These are phyloP conservation scores for Cichorium intybus DNA, from an alignment of 140 eudicot genomes.

Conservation along the genomic window DNA sequence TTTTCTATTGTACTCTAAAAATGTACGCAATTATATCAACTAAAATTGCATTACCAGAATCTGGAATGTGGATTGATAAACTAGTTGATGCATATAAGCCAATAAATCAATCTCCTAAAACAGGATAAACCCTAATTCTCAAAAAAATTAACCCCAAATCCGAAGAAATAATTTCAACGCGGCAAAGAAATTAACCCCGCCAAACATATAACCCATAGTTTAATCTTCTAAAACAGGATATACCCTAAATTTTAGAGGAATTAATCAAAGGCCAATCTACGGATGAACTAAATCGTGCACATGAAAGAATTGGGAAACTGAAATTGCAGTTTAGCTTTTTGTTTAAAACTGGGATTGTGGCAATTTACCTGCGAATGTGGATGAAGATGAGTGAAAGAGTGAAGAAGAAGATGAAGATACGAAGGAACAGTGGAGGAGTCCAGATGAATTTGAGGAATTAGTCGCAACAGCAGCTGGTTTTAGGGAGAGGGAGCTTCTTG, in stretches of 20 bases:
- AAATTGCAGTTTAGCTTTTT: neutral
- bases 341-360: neutral
- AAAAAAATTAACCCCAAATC: neutral
- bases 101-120: neutral
- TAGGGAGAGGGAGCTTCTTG: slow-evolving; percentile 25
- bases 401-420: slow-evolving; percentile 34
- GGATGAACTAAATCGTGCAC: neutral
- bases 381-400: slow-evolving; percentile 28
- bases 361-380: slow-evolving; percentile 29
- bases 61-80: neutral
- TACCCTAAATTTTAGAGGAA: neutral
- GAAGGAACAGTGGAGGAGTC: slow-evolving; percentile 35
- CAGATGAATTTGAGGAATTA: slow-evolving; percentile 23
- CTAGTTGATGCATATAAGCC: neutral
- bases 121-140: slow-evolving; percentile 7
- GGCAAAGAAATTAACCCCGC: no score
- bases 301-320: neutral
- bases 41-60: neutral
- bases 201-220: neutral
- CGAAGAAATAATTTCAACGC: neutral
- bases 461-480: slow-evolving; percentile 19
- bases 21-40: neutral
- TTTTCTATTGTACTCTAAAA: neutral
- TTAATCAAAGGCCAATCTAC: neutral
- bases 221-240: neutral